Base-by-base conservation (phyloP, 1,284 basidiomycete species). In the Irpex sp. region DNA sequence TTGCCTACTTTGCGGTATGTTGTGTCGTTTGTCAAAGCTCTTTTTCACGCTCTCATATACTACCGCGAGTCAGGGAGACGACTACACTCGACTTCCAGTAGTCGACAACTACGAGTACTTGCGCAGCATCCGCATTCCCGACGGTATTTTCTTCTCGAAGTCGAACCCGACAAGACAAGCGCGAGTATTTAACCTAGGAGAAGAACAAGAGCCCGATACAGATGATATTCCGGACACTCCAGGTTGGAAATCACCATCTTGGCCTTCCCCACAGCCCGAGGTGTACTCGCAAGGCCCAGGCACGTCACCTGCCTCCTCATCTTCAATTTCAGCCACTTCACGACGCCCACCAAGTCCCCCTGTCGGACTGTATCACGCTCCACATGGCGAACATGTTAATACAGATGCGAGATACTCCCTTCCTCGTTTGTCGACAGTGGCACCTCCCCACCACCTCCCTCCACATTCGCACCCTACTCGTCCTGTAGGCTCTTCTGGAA, bases 1-100 rank as follows among this genome's bases (percentile, higher is more conserved):
- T 91, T 61, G 88, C 89, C 57, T 91, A 91, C 77, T 91, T 91
- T 74, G 83, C 84, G 75, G 88, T 91, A 74, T 61, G 68, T 79
- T 69, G 62, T 58, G 35, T 46, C 61, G 62, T 60, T 65, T 35
- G 43, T 49, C 33, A 31, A 33, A 17, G 49, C 55, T 66, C 64
- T 26, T 55, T 7, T 58, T 58, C 55, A 55, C 53, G 39, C 39
- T 43, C 15, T 43, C 11, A 11, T 43, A 11, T 43, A 43, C 39
- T 43, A 26, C 26, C 26, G 26, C 26, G 39, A 43, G 8, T 62
- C 68, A 90, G 88, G 87, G 83, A 19, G 83, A 83, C 66, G 87
- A 90, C 70, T 89, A 89, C 69, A 77, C 79, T 13, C 80, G 80
- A 57, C 79, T 90, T 13, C 88, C 89, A 36, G 82, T 87, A 19